These are phyloP conservation scores for Brassica balearica DNA, from an alignment of 441 rosid genomes.

Conservation along the genomic window DNA sequence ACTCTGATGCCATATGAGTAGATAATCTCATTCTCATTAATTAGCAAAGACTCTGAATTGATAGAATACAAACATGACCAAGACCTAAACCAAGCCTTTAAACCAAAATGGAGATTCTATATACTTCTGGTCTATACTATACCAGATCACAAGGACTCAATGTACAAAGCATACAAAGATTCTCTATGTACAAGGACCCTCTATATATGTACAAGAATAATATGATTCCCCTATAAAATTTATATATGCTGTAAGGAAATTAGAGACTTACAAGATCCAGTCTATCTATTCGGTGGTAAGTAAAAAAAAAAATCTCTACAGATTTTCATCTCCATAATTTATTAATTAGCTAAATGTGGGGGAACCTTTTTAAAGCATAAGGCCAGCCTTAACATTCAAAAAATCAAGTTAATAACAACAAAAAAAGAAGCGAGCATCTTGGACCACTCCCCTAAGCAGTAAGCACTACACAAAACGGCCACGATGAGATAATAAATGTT, in stretches of 20 bases:
- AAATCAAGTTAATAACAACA: background rate
- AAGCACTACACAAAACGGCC: constrained; percentile 3
- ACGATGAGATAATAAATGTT: constrained; percentile 11
- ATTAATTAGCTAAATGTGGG: background rate
- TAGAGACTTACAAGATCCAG: background rate
- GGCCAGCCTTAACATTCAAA: background rate
- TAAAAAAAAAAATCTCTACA: background rate
- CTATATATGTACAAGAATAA: background rate
- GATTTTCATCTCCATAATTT: background rate
- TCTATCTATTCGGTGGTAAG: background rate
- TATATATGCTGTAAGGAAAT: background rate
- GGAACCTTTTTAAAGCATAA: background rate
- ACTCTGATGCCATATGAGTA: background rate
- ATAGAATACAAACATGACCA: background rate
- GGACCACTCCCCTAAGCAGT: constrained; percentile 19
- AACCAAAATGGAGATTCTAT: background rate
- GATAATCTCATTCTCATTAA: no score
- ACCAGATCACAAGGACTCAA: constrained; percentile 2
- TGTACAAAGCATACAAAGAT: background rate
- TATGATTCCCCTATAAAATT: background rate
- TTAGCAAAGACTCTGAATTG: background rate
- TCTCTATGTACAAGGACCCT: background rate
- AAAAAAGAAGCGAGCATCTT: background rate
- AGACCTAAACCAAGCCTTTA: background rate
- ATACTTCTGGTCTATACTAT: background rate